These are phyloP conservation scores for Syzygium malaccense DNA, from an alignment of 441 rosid species.

Conservation along the genomic window DNA sequence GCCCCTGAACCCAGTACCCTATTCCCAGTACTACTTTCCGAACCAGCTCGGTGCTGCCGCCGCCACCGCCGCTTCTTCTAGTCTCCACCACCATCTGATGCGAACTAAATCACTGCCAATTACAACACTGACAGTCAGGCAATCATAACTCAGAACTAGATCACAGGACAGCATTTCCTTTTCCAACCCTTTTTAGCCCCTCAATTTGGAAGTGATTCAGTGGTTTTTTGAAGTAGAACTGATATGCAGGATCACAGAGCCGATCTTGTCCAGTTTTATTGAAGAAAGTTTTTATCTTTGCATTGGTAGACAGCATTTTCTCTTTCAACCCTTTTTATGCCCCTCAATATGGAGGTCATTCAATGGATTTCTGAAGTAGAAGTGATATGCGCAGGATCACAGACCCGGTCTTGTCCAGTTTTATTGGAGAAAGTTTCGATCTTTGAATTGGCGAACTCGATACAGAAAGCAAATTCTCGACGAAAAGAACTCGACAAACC, in stretches of 20 bases:
- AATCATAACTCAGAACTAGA: not conserved
- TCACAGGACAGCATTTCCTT: not conserved
- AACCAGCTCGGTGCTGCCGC: slow-evolving; percentile 10
- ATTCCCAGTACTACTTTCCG: slow-evolving; percentile 46
- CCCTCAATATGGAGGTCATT: not conserved
- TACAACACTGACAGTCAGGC: not conserved
- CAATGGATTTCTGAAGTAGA: not conserved
- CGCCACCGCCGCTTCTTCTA: not conserved
- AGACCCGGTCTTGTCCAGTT: not conserved
- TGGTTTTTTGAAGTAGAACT: not conserved
- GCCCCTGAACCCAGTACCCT: slow-evolving; percentile 85
- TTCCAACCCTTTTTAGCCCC: not conserved
- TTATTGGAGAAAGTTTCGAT: not conserved
- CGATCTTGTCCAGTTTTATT: not conserved
- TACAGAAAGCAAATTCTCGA: not conserved
- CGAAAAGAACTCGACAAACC: not conserved
- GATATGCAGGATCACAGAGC: not conserved
- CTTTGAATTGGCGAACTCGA: not conserved
- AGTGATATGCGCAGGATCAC: not conserved
- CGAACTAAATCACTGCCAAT: not conserved
- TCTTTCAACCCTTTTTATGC: not conserved
- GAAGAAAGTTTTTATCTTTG: not conserved
- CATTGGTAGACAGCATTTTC: not conserved
- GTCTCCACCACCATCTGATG: not conserved
- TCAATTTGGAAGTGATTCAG: not conserved